A percentile compares a stretch with the other conserved stretches of the same genome.
phyloP scores from a whole-genome alignment of 352 stramenopile species.

The Phytophthora podocarpi region DNA sequence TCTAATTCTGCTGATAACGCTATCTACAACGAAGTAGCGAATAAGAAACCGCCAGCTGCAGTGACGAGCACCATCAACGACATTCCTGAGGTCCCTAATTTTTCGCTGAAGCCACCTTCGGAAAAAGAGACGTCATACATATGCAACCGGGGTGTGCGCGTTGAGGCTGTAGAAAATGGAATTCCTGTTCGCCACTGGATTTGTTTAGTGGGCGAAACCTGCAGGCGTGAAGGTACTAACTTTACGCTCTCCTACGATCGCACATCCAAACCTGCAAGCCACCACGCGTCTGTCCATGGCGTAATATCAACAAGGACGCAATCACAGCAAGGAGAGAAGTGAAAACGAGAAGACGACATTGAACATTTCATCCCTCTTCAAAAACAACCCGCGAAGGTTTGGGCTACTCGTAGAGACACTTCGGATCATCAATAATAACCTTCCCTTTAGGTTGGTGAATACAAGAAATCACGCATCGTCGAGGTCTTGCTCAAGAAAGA shows the following conservation, averaged over 20 bases:
- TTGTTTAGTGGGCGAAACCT: background rate
- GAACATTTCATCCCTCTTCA: background rate
- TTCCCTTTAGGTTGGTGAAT: too few species aligned
- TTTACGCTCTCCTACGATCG: background rate
- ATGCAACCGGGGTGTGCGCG: conserved; percentile 1
- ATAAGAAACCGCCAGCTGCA: background rate
- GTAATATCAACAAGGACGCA: background rate
- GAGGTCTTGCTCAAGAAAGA: too few species aligned
- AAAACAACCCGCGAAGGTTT: too few species aligned
- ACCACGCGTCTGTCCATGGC: background rate
- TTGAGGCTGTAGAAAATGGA: background rate
- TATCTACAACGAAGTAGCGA: too few species aligned
- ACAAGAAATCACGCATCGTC: too few species aligned
- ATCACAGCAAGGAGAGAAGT: background rate
- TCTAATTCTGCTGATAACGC: too few species aligned
- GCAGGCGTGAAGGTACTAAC: background rate
- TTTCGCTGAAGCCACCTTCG: background rate
- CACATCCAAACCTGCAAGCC: background rate
- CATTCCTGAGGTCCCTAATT: background rate
- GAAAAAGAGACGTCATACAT: background rate
- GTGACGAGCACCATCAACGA: background rate
- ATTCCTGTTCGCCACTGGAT: background rate
- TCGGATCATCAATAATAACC: too few species aligned
- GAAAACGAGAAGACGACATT: background rate
- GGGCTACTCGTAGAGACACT: too few species aligned